Base-by-base conservation (phyloP, 176 grass and related monocot genomes). In the Oryza coarctata region DNA sequence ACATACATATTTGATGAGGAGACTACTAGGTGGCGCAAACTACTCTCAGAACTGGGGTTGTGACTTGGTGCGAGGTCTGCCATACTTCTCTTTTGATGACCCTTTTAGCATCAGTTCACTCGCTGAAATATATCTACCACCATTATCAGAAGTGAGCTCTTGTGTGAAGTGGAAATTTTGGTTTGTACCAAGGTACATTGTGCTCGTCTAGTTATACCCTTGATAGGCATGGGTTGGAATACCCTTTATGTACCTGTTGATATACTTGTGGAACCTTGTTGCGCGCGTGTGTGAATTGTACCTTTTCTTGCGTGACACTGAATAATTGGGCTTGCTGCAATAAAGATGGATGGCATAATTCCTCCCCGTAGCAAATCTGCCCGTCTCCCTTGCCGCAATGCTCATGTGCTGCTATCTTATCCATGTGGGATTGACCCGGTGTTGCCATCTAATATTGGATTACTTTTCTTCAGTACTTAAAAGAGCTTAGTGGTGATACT, bases 1-100 rank as follows among this genome's bases (percentile, higher is more conserved):
- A 99, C 93, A 18, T 99, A 99, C 70, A 99, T 95, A 78, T 93
- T 99, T 79, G 93, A 95, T 15, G 96, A 99, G 85, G 96, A 99
- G 70, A 95, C 96, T 26, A 89, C 93, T 33, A 99, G 93, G 75
- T 93, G 96, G 96, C 88, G 91, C 76, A 85, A 84, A 13, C 89
- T 99, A 67, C 83, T 95, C 9, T 70, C 89, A 9, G 83, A 95
- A 75, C 93, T 99, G 41, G 96, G 96, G 70, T 71, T 93, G 49
- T 95, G 83, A 90, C 28, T 60, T 65, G 29, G 32, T 55, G 65
- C 40, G 64, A 38, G 45, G 45, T 73, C 7, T 11, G 35, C 41
- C 20, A 29, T 57, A 23, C 35, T 22, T 72, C 57, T 61, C 32
- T 6, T 29, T 18, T n/a, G 5, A 47, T 12, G 60, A 31, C 34